Evolutionary conservation across 371 early-diverging fungal species (phyloP), one percentile per base, ranked within the genome.

Genomic region (Umbelopsis sp.): DNA sequence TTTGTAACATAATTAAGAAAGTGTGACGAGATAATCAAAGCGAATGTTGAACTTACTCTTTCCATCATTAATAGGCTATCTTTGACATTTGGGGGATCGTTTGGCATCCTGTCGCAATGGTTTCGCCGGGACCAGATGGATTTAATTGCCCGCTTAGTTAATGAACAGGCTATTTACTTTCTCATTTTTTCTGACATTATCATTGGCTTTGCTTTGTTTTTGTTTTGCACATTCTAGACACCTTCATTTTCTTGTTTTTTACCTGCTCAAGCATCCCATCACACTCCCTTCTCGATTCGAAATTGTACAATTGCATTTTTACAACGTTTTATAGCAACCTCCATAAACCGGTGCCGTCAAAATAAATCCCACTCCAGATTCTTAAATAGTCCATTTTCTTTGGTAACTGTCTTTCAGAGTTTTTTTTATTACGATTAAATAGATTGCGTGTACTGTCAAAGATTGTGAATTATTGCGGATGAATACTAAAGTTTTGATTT

Each of bases 51-150:
- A 44, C 10, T 45, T 38, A 18, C 52, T 9, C n/a, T 44, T 11
- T 68, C 16, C 7, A 37, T 25, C n/a, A 22, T 37, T 35, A n/a
- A 48, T 70, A 79, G 80, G 76, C 77, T 16, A 66, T 67, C 32
- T 76, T 80, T 68, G 71, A 74, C 50, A 69, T 80, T 16, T 70
- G 69, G 63, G 80, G 80, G 5, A 73, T 80, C 51, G 57, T 71
- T n/a, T 80, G 80, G 80, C 74, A 71, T 32, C 80, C 78, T 5
- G 53, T 71, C 24, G 70, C 70, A 1, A 53, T 65, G 9, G 72
- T 69, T 24, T 69, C 72, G 14, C 73, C 75, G 2, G 71, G 71
- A 35, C 72, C 70, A 4, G 71, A 76, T 37, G 78, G 78, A 2
- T 72, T 78, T 14, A 68, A 71, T 12, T 78, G 78, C 45, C 78